Base-by-base conservation (phyloP, 768 basidiomycete species). In the Gymnopilus dilepis region DNA sequence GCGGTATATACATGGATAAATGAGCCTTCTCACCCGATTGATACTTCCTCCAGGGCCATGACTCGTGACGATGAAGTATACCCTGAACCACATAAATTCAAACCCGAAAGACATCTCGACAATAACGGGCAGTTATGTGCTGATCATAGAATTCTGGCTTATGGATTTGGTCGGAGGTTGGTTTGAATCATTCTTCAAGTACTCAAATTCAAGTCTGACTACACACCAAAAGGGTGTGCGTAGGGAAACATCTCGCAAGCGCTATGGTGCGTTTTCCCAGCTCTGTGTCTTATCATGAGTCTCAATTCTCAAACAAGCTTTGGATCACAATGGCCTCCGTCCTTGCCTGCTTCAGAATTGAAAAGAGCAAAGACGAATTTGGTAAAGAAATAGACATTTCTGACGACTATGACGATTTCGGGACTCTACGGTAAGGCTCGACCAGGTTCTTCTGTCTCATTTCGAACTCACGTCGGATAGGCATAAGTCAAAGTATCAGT, bases 381-480 rank as follows among this genome's bases (percentile, higher is more conserved):
- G 67, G 62, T n/a, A 60, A 67, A 3, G 68, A 64, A 17, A 63
- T 67, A 12, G 55, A 61, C 28, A 68, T 73, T 21, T 51, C 52
- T 19, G 58, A 65, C n/a, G 52, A 59, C 6, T 65, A 58, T 6
- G 45, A 43, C 24, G 42, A 59, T 28, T 55, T 61, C 45, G 61
- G 66, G 9, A 21, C 26, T 1, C 21, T 47, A 5, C 21, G 26
- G 45, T 47, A 26, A 24, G 45, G 7, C 21, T 22, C 12, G 21
- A 21, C 26, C 19, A 8, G 2, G 12, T 3, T 8, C 9, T 45
- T 15, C 19, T 6, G 6, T 1, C 12, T 24, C 1, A 8, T 47
- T 22, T 11, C 8, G 21, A 12, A 21, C 19, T 24, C 4, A 15
- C 45, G 6, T 4, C 19, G 21, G 7, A 12, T 37, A 47, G 45